phyloP scores from a whole-genome alignment of 2,329 filamentous ascomycete species.

The Curvularia spicifera region DNA sequence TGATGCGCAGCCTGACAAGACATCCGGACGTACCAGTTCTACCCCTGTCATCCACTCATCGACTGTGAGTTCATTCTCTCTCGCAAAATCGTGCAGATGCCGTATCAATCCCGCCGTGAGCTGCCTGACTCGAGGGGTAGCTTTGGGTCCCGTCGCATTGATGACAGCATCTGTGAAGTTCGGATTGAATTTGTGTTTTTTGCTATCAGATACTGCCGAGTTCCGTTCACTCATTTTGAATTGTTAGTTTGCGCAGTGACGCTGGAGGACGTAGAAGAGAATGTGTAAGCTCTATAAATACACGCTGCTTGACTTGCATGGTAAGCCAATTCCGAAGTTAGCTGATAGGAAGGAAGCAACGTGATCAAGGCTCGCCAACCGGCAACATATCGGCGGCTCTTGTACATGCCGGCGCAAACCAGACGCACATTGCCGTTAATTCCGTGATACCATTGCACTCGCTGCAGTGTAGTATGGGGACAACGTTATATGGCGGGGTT shows the following conservation, averaged over 20 bases:
- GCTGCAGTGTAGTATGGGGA: background rate
- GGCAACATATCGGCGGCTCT: constrained; percentile 10
- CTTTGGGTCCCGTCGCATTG: constrained; percentile 74
- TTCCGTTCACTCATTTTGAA: constrained; percentile 5
- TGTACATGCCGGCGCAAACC: constrained; percentile 5
- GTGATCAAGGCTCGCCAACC: constrained; percentile 4
- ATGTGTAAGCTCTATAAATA: background rate
- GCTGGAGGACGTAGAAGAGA: background rate
- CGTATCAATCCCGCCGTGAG: constrained; percentile 69
- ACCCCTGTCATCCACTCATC: constrained; percentile 80
- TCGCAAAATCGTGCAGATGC: constrained; percentile 78
- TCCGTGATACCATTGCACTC: background rate
- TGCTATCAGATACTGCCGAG: constrained; percentile 21
- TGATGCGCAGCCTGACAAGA: background rate
- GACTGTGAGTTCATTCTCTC: constrained; percentile 77
- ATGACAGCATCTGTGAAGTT: constrained; percentile 77
- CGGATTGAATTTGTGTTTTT: constrained; percentile 67
- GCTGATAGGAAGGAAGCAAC: constrained; percentile 1
- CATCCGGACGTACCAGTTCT: constrained; percentile 61
- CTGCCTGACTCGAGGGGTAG: constrained; percentile 67
- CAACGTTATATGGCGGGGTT: constrained; percentile 20
- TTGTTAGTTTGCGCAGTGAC: background rate
- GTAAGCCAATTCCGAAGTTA: background rate
- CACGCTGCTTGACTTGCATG: background rate
- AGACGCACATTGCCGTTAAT: background rate